Base-by-base conservation (phyloP, 1,284 basidiomycete species). In the Sphaerobolus stellatus region DNA sequence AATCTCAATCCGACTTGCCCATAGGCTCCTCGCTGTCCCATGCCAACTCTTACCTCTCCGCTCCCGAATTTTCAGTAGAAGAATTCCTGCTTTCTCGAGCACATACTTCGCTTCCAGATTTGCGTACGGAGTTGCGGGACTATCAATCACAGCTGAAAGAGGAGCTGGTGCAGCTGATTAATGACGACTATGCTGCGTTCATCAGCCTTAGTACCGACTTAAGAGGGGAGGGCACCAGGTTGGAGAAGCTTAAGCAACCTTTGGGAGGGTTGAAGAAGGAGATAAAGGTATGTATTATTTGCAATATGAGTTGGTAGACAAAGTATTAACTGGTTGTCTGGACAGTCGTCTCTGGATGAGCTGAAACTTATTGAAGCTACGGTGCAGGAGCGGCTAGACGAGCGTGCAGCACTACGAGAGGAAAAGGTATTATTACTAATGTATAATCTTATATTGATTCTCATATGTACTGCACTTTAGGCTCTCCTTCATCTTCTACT, bases 171-270 rank as follows among this genome's bases (percentile, higher is more conserved):
- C 86, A 86, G 65, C 84, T 98, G 66, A 98, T 99, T 70, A 98
- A 99, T 69, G 89, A 94, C 65, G 95, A 98, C 72, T 98, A 98
- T 70, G 94, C 94, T 69, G 94, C 94, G 43, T 98, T 98, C 69
- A 97, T 99, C 61, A 93, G 90, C 61, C 78, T 99, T 24, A 95
- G 94, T 60, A 94, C 90, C 2, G 92, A 94, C 61, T 68, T 97
- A 59, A 79, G 85, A 57, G 92, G 89, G 29, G 94, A 97, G 69
- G 91, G 90, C 2, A 76, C 77, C 45, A 77, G 90, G 58, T 68
- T 95, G 62, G 78, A 82, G 58, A 75, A 79, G 51, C 68, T 96
- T 52, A 82, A 84, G 63, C 68, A 68, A 31, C 93, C 93, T 2
- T 66, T 96, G 46, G 71, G 65, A 9, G 75, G 74, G 18, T 69